Percentiles rank a stretch among this genome's conserved stretches.
phyloP scores from a whole-genome alignment of 2,329 filamentous ascomycete species.

The Nemania serpens region DNA sequence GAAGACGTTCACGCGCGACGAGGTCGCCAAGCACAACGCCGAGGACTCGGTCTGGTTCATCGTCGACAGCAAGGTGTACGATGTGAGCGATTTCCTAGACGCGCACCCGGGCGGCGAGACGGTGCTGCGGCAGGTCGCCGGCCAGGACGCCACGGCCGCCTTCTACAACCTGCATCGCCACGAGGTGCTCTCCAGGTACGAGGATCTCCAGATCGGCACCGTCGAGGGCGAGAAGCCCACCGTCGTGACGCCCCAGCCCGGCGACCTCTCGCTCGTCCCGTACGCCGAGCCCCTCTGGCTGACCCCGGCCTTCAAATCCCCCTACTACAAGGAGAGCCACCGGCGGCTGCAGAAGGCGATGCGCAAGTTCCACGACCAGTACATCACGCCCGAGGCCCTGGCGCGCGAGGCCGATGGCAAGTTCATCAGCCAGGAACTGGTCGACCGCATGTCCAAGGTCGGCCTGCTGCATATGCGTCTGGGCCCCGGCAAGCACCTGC shows the following conservation, averaged over 20 bases:
- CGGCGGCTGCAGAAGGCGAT: conserved; percentile 69
- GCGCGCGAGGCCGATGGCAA: conserved; percentile 76
- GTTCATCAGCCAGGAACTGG: conserved; percentile 72
- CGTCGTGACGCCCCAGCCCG: conserved; percentile 69
- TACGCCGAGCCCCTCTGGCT: conserved; percentile 89
- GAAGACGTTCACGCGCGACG: conserved; percentile 61
- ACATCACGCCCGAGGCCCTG: conserved; percentile 75
- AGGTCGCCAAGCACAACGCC: conserved; percentile 77
- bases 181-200: conserved; percentile 84
- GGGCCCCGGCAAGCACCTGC: conserved; percentile 80
- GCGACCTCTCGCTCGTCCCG: conserved; percentile 76
- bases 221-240: conserved; percentile 75
- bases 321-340: conserved; percentile 81
- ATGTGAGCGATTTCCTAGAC: conserved; percentile 82
- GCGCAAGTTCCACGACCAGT: conserved; percentile 72
- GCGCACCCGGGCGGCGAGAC: conserved; percentile 83
- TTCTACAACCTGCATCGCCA: conserved; percentile 94
- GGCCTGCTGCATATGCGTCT: conserved; percentile 81
- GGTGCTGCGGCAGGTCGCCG: conserved; percentile 79
- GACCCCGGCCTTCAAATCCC: conserved; percentile 73
- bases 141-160: conserved; percentile 77
- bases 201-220: conserved; percentile 73
- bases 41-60: conserved; percentile 82
- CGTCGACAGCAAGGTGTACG: conserved; percentile 86
- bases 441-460: conserved; percentile 75